phyloP scores from a whole-genome alignment of 2,329 filamentous ascomycete genomes.

The Grosmannia serpens region DNA sequence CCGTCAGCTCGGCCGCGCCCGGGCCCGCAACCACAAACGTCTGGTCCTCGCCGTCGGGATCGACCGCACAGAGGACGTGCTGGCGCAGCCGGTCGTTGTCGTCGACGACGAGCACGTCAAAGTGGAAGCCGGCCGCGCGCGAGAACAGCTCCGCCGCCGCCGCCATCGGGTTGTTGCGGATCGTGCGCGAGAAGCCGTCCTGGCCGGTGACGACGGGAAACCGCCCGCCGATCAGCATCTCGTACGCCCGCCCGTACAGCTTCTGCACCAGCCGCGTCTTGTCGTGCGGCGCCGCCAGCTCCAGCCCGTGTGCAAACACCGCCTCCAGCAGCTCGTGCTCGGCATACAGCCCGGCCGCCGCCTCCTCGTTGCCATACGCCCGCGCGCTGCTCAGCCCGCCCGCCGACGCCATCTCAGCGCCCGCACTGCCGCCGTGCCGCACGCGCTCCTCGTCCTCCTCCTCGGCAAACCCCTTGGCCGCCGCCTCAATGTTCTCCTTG shows the following conservation, averaged over 20 bases:
- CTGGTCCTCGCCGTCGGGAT: not conserved
- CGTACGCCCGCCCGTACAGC: conserved; percentile 2
- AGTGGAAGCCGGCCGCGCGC: not conserved
- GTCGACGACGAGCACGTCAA: conserved; percentile 4
- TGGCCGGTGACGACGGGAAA: not conserved
- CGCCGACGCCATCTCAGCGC: not conserved
- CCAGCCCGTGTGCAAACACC: conserved; percentile 2
- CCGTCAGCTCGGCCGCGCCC: not conserved
- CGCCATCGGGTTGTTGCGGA: conserved; percentile 1
- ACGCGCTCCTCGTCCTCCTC: not conserved
- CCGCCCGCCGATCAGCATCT: conserved; percentile 6
- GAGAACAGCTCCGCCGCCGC: conserved; percentile 1
- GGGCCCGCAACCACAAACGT: not conserved
- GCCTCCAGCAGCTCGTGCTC: conserved; percentile 7
- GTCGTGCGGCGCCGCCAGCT: not conserved
- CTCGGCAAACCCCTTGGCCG: not conserved
- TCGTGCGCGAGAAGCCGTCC: not conserved
- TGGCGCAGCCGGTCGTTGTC: not conserved
- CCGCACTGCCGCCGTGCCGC: not conserved
- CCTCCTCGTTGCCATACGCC: not conserved
- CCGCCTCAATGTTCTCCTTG: not conserved
- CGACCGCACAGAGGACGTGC: not conserved
- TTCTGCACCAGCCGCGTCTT: conserved; percentile 4
- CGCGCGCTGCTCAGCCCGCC: too few species aligned
- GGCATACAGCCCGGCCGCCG: not conserved